Evolutionary conservation across 2,329 filamentous ascomycete species (phyloP).

Genomic region (Botrytis hyacinthi): DNA sequence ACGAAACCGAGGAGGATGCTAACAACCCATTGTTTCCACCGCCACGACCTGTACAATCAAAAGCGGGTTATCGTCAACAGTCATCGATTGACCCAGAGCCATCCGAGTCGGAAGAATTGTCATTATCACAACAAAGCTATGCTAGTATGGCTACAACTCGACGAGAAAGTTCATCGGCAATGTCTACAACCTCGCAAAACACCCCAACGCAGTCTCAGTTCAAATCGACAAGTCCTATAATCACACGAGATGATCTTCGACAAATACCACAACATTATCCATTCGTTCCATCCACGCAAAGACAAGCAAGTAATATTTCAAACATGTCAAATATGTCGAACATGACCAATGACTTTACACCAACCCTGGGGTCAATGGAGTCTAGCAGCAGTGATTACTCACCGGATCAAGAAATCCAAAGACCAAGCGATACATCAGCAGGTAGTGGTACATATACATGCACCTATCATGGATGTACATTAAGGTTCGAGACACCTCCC

Average conservation of each 20-base stretch:
- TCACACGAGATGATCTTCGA: slow-evolving; percentile 31
- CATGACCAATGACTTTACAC: slow-evolving; percentile 35
- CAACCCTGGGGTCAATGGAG: slow-evolving; percentile 43
- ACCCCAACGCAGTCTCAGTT: slow-evolving; percentile 41
- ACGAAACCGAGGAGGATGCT: slow-evolving; percentile 67
- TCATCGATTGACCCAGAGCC: slow-evolving; percentile 33
- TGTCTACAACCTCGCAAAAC: slow-evolving; percentile 36
- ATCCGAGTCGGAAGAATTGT: slow-evolving; percentile 37
- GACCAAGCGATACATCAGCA: slow-evolving; percentile 63
- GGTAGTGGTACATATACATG: slow-evolving; percentile 93
- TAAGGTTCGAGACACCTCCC: slow-evolving; percentile 82
- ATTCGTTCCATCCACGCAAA: slow-evolving; percentile 33
- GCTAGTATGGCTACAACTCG: slow-evolving; percentile 44
- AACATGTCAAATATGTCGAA: slow-evolving; percentile 28
- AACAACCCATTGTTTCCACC: slow-evolving; percentile 68
- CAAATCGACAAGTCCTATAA: slow-evolving; percentile 47
- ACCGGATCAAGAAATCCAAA: slow-evolving; percentile 35
- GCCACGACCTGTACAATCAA: slow-evolving; percentile 44
- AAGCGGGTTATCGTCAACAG: slow-evolving; percentile 38
- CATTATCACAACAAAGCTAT: slow-evolving; percentile 42
- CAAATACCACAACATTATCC: slow-evolving; percentile 37
- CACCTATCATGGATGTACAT: slow-evolving; percentile 86
- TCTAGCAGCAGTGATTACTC: slow-evolving; percentile 42
- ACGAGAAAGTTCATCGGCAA: slow-evolving; percentile 41
- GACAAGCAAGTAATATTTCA: slow-evolving; percentile 29